These are phyloP conservation scores for Starmerella bombicola DNA, from an alignment of 805 yeast genomes.

Conservation along the genomic window DNA sequence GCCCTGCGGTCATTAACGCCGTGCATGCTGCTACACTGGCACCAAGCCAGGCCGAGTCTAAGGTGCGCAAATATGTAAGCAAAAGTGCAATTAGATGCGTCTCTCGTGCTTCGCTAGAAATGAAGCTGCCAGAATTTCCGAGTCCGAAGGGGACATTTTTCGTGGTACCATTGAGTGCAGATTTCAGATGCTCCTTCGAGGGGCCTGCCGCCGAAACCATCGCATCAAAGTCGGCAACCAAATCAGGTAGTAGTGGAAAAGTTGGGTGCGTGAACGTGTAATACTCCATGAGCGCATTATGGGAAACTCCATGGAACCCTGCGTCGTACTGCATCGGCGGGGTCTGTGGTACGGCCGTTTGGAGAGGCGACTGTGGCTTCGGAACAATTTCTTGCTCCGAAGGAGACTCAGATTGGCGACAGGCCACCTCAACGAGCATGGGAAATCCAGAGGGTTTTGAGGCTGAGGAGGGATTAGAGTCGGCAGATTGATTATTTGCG, in stretches of 20 bases:
- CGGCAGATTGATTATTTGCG: too few relatives aligned
- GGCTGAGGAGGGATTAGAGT: neutral
- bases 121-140: conserved; percentile 7
- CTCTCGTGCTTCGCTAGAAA: conserved; percentile 17
- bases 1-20: conserved; percentile 7
- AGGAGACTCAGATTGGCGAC: conserved; percentile 8
- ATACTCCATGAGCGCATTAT: conserved; percentile 26
- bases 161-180: conserved; percentile 22
- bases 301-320: conserved; percentile 10
- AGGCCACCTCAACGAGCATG: conserved; percentile 16
- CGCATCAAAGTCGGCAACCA: conserved; percentile 25
- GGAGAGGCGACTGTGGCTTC: neutral
- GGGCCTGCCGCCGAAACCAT: conserved; percentile 22
- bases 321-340: conserved; percentile 12
- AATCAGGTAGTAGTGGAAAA: conserved; percentile 31
- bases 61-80: conserved; percentile 27
- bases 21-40: conserved; percentile 27
- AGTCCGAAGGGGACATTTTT: conserved; percentile 9
- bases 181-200: conserved; percentile 23
- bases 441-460: conserved; percentile 8
- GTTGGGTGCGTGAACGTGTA: conserved; percentile 31
- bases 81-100: conserved; percentile 28
- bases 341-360: conserved; percentile 4
- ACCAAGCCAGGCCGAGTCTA: conserved; percentile 29
- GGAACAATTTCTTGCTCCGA: neutral